phyloP scores from a whole-genome alignment of 2,329 filamentous ascomycete species.

The Microascus cirrosus region DNA sequence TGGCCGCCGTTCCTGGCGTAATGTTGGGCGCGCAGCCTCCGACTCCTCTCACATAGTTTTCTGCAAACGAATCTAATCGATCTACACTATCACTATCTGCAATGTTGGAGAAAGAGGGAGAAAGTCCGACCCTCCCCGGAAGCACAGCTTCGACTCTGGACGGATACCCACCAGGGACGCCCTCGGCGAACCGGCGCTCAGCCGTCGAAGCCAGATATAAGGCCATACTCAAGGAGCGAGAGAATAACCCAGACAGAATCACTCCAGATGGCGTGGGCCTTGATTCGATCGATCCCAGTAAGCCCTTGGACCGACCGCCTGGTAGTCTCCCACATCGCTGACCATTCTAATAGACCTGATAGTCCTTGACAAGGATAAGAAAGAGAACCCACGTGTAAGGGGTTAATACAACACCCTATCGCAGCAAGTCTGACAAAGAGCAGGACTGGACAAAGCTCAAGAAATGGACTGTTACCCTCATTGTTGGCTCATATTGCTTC shows the following conservation, averaged over 20 bases:
- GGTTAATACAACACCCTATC: neutral
- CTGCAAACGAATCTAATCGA: no score
- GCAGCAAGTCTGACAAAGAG: neutral
- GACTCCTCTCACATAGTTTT: no score
- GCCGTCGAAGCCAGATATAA: neutral
- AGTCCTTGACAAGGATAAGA: neutral
- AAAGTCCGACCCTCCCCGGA: no score
- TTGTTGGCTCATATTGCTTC: constrained; percentile 2
- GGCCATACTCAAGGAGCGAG: neutral
- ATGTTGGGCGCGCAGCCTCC: no score
- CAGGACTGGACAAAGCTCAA: neutral
- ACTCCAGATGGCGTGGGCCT: neutral
- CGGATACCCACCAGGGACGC: no score
- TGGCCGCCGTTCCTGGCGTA: no score
- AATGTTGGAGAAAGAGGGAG: no score
- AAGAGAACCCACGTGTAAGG: neutral
- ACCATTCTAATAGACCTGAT: neutral
- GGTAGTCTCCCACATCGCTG: neutral
- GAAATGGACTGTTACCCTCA: constrained; percentile 1
- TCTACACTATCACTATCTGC: no score
- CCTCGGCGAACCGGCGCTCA: neutral
- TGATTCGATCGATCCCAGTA: neutral
- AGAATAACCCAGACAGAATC: neutral
- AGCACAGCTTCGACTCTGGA: no score
- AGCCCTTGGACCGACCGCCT: neutral